Conservation (phyloP, 148 eudicot species). For the Spergularia bocconei region DNA sequence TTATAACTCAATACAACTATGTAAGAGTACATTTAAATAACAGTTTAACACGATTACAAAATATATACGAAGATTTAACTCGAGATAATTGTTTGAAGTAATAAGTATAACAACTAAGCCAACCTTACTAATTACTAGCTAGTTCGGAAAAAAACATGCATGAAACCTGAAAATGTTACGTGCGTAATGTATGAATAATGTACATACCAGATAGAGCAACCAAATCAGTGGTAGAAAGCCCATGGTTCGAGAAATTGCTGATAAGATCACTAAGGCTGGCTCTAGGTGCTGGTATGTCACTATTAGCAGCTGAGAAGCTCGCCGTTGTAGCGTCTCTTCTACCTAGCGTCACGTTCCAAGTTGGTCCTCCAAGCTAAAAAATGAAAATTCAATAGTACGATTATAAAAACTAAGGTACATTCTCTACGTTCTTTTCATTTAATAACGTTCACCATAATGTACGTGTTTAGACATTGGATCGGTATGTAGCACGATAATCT, state of each 20-base stretch:
- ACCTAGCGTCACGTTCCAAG: slow-evolving; percentile 52
- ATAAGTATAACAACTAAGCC: too few relatives aligned
- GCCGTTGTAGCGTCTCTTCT: slow-evolving; percentile 62
- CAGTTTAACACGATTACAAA: too few relatives aligned
- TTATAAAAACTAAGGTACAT: too few relatives aligned
- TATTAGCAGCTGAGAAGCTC: slow-evolving; percentile 50
- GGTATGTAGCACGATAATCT: too few relatives aligned
- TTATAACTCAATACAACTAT: too few relatives aligned
- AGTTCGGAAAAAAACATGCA: too few relatives aligned
- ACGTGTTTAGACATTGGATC: too few relatives aligned
- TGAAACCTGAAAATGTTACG: too few relatives aligned
- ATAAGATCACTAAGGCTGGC: slow-evolving; percentile 40
- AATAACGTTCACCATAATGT: background rate
- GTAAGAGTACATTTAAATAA: too few relatives aligned
- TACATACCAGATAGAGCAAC: slow-evolving; percentile 48
- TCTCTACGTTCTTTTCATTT: background rate
- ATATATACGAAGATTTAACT: too few relatives aligned
- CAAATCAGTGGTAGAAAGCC: slow-evolving; percentile 56
- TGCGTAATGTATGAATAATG: background rate
- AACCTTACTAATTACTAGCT: background rate
- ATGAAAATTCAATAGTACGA: too few relatives aligned
- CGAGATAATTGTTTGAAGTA: too few relatives aligned
- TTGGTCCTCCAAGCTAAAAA: slow-evolving; percentile 61
- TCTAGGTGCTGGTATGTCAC: slow-evolving; percentile 49
- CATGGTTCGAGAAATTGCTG: slow-evolving; percentile 40